These are phyloP conservation scores for Solanum sitiens DNA, from an alignment of 257 asterid genomes.

Conservation along the genomic window DNA sequence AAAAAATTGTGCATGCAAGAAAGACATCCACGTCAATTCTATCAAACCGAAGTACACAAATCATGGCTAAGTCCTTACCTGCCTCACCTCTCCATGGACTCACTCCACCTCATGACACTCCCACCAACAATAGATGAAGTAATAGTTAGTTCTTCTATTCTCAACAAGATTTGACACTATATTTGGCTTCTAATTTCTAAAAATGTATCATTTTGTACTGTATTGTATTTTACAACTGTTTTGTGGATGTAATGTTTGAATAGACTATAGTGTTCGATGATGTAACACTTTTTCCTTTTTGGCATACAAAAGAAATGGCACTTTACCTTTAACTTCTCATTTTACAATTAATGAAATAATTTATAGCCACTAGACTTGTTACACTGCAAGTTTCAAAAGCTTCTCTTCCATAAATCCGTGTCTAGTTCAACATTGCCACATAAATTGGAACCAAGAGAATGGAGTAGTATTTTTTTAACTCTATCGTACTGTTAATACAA, in stretches of 20 bases:
- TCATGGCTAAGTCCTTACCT: background rate
- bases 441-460: background rate
- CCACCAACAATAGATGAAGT: background rate
- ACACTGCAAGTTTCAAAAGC: background rate
- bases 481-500: background rate
- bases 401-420: background rate
- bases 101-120: background rate
- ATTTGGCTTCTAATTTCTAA: background rate
- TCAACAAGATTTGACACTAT: background rate
- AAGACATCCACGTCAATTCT: background rate
- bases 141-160: background rate
- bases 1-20: conserved; percentile 7
- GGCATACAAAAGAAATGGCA: background rate
- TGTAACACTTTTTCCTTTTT: background rate
- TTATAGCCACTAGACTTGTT: background rate
- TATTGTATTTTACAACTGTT: background rate
- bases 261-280: background rate
- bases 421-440: background rate
- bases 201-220: background rate
- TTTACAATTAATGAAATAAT: background rate
- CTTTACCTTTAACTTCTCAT: background rate
- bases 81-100: background rate
- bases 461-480: background rate
- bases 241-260: background rate
- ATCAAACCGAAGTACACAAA: background rate